Base-by-base conservation (phyloP, 306 rosid species). In the Begonia peltatifolia region DNA sequence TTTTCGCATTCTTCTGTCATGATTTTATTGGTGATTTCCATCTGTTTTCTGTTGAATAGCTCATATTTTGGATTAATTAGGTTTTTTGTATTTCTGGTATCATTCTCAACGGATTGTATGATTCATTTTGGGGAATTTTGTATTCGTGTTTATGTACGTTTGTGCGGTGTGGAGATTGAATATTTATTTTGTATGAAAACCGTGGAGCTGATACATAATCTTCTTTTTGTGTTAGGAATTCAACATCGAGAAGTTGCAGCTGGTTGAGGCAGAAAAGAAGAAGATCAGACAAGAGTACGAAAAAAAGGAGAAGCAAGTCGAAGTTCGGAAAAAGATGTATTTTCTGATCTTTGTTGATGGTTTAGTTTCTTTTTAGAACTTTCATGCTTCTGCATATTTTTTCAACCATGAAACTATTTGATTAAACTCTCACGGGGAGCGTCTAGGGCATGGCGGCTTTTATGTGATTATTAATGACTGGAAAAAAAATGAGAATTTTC, bases 221-320 rank as follows among this genome's bases (percentile, higher is more conserved):
- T 54, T 66, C n/a, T 23, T 4, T 12, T 16, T 16, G 12, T 44
- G n/a, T 44, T 15, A 88, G 97, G 97, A 88, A 72, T 88, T 88
- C 79, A 84, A 88, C 68, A 88, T 88, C 60, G 97, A 88, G 84
- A 88, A 88, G 79, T 70, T 84, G 81, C 95, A 88, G 59, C 64
- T 88, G 69, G 87, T 84, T 9, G 97, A 88, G 83, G 89, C 89
- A 18, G 97, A 88, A 77, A 88, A 84, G 78, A 88, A 88, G 79
- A 88, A 88, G 84, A 82, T 88, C 81, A 73, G 88, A 64, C 96
- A 88, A 51, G 96, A 88, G 71, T 88, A 84, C 49, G 95, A 88
- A 72, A 83, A 86, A 64, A 88, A 84, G 63, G 79, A 88, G 71
- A 84, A 79, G 81, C 97, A 82, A 74, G 88, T 88, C 46, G 97